These are phyloP conservation scores for Colletotrichum orbiculare DNA, from an alignment of 2,329 filamentous ascomycete species.

Conservation along the genomic window DNA sequence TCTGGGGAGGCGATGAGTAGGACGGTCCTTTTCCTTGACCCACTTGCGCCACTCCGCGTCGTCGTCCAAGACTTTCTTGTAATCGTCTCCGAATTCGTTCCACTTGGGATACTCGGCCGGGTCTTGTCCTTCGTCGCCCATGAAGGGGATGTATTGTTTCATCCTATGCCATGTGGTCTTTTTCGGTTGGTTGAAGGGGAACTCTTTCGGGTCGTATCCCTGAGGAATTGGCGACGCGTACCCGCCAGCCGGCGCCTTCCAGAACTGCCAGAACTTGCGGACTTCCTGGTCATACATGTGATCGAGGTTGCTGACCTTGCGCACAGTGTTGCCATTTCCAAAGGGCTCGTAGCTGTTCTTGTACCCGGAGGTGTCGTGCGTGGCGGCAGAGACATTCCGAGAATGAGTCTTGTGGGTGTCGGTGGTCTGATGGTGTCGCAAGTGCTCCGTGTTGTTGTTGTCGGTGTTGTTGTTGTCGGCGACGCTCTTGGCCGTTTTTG, in stretches of 20 bases:
- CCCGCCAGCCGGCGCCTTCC: constrained; percentile 70
- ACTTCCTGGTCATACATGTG: constrained; percentile 60
- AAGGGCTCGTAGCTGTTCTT: constrained; percentile 46
- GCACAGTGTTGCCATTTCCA: constrained; percentile 61
- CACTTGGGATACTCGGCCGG: constrained; percentile 70
- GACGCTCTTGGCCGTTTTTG: constrained; percentile 16
- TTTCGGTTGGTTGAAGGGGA: constrained; percentile 50
- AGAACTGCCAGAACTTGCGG: constrained; percentile 70
- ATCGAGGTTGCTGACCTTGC: constrained; percentile 60
- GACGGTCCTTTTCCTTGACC: constrained; percentile 82
- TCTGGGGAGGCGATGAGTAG: constrained; percentile 80
- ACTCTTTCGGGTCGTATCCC: constrained; percentile 58
- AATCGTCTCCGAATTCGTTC: constrained; percentile 65
- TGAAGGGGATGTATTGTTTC: constrained; percentile 61
- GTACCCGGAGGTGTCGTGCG: constrained; percentile 51
- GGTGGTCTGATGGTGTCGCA: constrained; percentile 40
- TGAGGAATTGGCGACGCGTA: constrained; percentile 72
- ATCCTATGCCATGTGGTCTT: constrained; percentile 64
- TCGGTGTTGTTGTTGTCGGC: background rate
- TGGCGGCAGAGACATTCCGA: constrained; percentile 50
- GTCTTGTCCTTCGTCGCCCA: constrained; percentile 52
- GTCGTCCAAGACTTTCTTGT: constrained; percentile 62
- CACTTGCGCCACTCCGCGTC: constrained; percentile 84
- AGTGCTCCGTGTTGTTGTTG: constrained; percentile 15
- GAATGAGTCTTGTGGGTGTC: constrained; percentile 49